Base-by-base conservation (phyloP, 139 green algal genomes). In the Chlamydomonas applanata region DNA sequence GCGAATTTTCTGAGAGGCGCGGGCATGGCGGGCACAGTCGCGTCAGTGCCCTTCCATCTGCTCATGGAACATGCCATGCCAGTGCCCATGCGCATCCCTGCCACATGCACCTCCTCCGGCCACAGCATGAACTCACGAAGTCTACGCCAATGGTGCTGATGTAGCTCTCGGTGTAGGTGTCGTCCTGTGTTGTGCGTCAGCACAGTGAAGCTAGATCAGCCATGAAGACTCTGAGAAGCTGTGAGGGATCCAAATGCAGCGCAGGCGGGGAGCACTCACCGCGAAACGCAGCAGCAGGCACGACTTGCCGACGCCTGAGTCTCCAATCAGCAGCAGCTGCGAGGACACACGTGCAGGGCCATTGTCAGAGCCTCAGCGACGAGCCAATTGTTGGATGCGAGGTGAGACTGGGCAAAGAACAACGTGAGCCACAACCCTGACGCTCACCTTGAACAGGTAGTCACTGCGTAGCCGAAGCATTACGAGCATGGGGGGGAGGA, bases 101-200 rank as follows among this genome's bases (percentile, higher is more conserved):
- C n/a, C 24, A 46, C 73, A 67, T 20, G 0, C 4, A 24, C n/a
- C 35, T 25, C 4, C 60, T 19, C 14, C 53, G n/a, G 4, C 14
- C 62, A 9, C 20, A 5, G 62, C 16, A 60, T 59, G n/a, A 32
- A 74, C 94, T 96, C 53, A 98, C 94, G 84, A 99, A 99, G 83
- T 99, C 96, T 5, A 99, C 96, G 36, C 96, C 96, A 53, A 99
- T 99, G 44, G 96, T 99, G 80, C 89, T 97, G 87, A 99, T 99
- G 89, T 99, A 99, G 88, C 89, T 97, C 89, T 99, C 96, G 36
- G 95, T 98, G 89, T 99, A 99, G 19, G 96, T 98, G 72, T 99
- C 96, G 79, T 99, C 96, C 92, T 97, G 86, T 64, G 76, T 5
- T 25, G 9, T 2, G 2, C n/a, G 30, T 14, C 36, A 71, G 46